Evolutionary conservation across 2,329 filamentous ascomycete genomes (phyloP), one percentile per base, ranked within the genome.

Genomic region (Pseudopyricularia javanii): DNA sequence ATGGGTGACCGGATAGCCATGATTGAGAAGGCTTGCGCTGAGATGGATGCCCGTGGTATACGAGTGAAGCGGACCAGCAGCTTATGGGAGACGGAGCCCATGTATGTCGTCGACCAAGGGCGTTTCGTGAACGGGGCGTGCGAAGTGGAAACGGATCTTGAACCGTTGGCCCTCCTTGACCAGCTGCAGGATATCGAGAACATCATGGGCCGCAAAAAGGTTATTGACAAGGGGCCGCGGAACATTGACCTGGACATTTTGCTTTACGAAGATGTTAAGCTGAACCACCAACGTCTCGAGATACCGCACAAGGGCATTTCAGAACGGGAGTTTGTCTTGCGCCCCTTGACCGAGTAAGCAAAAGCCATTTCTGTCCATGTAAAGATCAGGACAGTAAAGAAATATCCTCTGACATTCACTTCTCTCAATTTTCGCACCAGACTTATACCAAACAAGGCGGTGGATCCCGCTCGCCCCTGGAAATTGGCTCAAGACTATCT

Each of bases 161-260:
- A 78, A 17, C 91, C 93, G 0, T 70, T 91, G 45, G 76, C 82
- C 45, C 76, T 98, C 17, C 72, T 98, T 26, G 83, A 95, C 63
- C 72, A 80, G 55, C 78, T 98, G 1, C 91, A 98, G 64, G 76
- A 78, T 32, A 91, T 98, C 59, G 93, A 98, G 65, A 82, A 79
- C 49, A 72, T 73, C 0, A 79, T 96, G 63, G 91, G 91, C 0
- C 79, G 93, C 53, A 79, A 82, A 56, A 96, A 96, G 67, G 61
- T 88, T 45, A 80, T 97, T 43, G 89, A 96, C 62, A 98, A 98
- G 65, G 93, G 93, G 0, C 93, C 93, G 2, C 80, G 93, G 28
- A 95, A 90, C 63, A 95, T 98, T 56, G 93, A 98, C 63, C 74
- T 98, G 14, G 93, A 98, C 63, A 90, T 98, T 48, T 71, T 97